Base-by-base conservation (phyloP, 1,284 basidiomycete genomes). In the Mycena sp. region DNA sequence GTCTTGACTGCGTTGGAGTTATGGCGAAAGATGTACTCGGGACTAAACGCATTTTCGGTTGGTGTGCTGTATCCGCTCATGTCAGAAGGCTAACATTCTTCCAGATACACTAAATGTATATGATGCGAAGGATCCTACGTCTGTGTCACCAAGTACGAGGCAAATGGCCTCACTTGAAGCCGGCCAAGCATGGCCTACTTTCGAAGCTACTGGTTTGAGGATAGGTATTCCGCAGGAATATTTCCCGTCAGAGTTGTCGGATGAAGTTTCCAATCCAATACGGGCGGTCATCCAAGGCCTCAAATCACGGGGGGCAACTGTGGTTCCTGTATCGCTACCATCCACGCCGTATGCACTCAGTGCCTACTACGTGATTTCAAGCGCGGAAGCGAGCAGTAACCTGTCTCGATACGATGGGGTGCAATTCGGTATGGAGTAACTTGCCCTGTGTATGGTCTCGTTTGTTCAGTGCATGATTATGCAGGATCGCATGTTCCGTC, bases 281-380 rank as follows among this genome's bases (percentile, higher is more conserved):
- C 83, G 87, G 16, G 67, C 70, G 1, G 72, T 85, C 0, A 75
- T 97, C 19, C 64, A 73, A 0, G 67, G 74, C 5, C 82, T 98
- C 2, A 76, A 82, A 64, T 65, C 75, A 0, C 79, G 81, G 0
- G 96, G 96, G 0, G 95, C 94, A 0, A 79, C 80, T 0, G 71
- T 98, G 19, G 77, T 89, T 0, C 84, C 93, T 0, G 88, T 99
- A 1, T 90, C 90, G 9, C 81, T 99, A 19, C 94, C 95, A 0
- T 85, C 86, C 2, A 93, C 94, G 0, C 80, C 79, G 1, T 92
- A 91, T 69, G 93, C 94, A 0, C 81, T 99, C 2, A 94, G 95
- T 55, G 93, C 96, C 5, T 99, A 99, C 81, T 99, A 99, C 73
- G 93, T 98, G 12, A 84, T 99, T 21, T 94, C 97, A 0, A 93